Evolutionary conservation across 78 protist genomes (phyloP), one percentile per base, ranked within the genome.

Genomic region (Mastigamoeba balamuthi): DNA sequence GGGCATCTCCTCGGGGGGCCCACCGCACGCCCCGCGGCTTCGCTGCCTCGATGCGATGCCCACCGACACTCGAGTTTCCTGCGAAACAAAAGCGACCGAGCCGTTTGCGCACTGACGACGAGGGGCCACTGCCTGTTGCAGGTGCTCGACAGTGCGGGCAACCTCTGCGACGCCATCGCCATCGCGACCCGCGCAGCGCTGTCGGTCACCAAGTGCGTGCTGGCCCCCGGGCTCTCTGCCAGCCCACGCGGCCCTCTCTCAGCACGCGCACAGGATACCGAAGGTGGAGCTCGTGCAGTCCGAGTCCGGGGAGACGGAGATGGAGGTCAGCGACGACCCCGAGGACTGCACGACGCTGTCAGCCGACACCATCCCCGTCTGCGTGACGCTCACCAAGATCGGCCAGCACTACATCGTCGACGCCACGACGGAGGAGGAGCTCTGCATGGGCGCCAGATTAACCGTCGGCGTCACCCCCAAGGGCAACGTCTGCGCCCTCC

Each of bases 181-280:
- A 75, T 87, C 36, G 91, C 81, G 27, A 58, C 67, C 4, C 29
- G 85, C 39, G 87, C 91, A 0, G 91, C 91, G 6, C 75, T 87
- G 35, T 73, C n/a, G 0, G 66, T 58, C 75, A 87, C 91, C 0
- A 73, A 37, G 82, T 76, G 25, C 25, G 30, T 8, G n/a, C n/a
- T n/a, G n/a, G n/a, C n/a, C n/a, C n/a, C n/a, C n/a, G n/a, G n/a
- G n/a, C n/a, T n/a, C n/a, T 58, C 29, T 4, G 17, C 66, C 6
- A 58, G 27, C 66, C 29, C 6, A 23, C 29, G 6, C 6, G 6
- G 27, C 6, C 66, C 66, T 58, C 66, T 8, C 4, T 8, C 10
- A 58, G 4, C 29, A 58, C 29, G 29, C 29, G 6, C n/a, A 23
- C 36, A 4, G 74, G 35, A 33, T 82, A 64, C 87, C 87, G 42